phyloP scores from a whole-genome alignment of 352 stramenopile genomes.

The Phytophthora pistaciae region DNA sequence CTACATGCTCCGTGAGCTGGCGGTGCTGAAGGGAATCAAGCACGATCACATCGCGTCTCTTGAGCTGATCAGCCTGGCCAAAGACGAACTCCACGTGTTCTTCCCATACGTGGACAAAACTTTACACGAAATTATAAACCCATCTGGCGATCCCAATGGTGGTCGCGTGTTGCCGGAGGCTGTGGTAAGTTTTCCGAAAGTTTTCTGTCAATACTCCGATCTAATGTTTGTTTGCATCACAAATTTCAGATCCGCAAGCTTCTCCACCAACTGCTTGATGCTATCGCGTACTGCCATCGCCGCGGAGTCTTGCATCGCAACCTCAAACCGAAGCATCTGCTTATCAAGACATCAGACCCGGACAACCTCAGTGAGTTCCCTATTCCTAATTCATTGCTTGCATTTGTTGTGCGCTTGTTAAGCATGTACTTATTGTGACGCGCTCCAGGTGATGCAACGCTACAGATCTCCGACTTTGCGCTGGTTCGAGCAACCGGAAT shows the following conservation, averaged over 20 bases:
- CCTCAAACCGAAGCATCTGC: conserved; percentile 91
- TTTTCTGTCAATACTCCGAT: not conserved
- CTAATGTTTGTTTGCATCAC: conserved; percentile 17
- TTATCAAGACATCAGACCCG: conserved; percentile 80
- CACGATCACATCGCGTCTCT: conserved; percentile 91
- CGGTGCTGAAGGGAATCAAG: conserved; percentile 88
- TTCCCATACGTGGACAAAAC: conserved; percentile 93
- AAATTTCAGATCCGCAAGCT: conserved; percentile 71
- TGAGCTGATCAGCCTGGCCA: conserved; percentile 88
- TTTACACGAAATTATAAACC: conserved; percentile 92
- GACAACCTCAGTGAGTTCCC: conserved; percentile 60
- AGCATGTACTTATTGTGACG: not conserved
- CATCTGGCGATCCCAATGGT: conserved; percentile 82
- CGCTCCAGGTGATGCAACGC: conserved; percentile 59
- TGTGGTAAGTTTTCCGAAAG: conserved; percentile 51
- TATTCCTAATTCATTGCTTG: not conserved
- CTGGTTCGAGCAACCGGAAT: conserved; percentile 89
- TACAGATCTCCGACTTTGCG: conserved; percentile 91
- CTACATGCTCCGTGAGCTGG: conserved; percentile 93
- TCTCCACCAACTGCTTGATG: conserved; percentile 89
- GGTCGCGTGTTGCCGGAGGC: conserved; percentile 77
- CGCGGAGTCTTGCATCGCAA: conserved; percentile 91
- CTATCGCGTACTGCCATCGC: conserved; percentile 90
- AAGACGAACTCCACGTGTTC: conserved; percentile 91
- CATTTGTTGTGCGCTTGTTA: not conserved